Evolutionary conservation across 2,329 filamentous ascomycete species (phyloP).

Genomic region (Nemania serpens): DNA sequence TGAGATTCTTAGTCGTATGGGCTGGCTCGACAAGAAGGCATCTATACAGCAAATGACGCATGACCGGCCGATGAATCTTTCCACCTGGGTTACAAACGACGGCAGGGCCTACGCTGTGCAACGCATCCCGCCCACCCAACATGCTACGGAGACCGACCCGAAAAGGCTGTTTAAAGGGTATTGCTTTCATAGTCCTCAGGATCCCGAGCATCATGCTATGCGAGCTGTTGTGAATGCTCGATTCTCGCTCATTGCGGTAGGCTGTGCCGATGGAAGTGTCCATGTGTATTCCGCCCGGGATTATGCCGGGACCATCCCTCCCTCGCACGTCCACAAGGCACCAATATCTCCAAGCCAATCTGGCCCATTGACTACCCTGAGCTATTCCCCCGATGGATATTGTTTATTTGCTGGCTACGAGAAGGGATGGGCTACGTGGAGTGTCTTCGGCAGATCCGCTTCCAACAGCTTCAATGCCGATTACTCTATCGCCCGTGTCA

Average conservation of each 20-base stretch:
- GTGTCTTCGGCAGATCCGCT: constrained; percentile 90
- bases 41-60: constrained; percentile 84
- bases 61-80: constrained; percentile 94
- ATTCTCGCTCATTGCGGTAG: constrained; percentile 90
- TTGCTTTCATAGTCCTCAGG: constrained; percentile 80
- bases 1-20: constrained; percentile 85
- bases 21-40: constrained; percentile 79
- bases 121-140: constrained; percentile 54
- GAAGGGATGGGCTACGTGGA: constrained; percentile 94
- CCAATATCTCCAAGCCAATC: constrained; percentile 70
- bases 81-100: constrained; percentile 88
- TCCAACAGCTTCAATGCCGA: constrained; percentile 83
- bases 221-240: constrained; percentile 88
- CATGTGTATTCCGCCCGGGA: constrained; percentile 92
- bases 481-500: constrained; percentile 62
- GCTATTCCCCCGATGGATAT: constrained; percentile 93
- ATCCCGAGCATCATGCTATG: constrained; percentile 63
- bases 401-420: constrained; percentile 94
- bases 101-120: constrained; percentile 92
- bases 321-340: constrained; percentile 77
- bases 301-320: constrained; percentile 88
- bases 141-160: constrained; percentile 51
- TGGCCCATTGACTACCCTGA: constrained; percentile 74
- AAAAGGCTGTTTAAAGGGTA: constrained; percentile 84
- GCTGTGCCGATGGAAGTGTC: constrained; percentile 77